Base-by-base conservation (phyloP, 805 yeast species). In the Huiozyma naganishii region DNA sequence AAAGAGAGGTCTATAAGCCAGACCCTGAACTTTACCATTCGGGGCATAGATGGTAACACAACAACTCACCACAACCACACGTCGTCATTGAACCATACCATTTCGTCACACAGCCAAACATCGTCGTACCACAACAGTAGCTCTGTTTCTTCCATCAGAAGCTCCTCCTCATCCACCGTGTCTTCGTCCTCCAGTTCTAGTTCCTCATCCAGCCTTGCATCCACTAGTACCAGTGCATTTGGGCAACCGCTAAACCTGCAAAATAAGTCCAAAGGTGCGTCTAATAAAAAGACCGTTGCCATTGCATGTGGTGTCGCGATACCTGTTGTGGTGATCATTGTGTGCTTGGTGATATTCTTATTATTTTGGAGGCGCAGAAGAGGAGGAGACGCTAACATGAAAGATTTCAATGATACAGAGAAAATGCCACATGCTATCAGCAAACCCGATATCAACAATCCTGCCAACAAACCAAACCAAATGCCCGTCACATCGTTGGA, bases 221-320 rank as follows among this genome's bases (percentile, higher is more conserved):
- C 63, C 0, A 37, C 64, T 4, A 37, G 68, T 12, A 29, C 65
- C 5, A 39, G 64, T 4, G 37, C 62, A 9, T 42, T 58, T 8
- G 39, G 60, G 13, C 11, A 17, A 13, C 37, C 46, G 11, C 27
- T 42, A 13, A 46, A 68, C 1, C 27, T 36, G 6, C 39, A 37
- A 30, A 40, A 41, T 27, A 44, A 38, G 36, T 23, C 46, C 8
- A 36, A 69, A 2, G 53, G 52, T n/a, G 64, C 42, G 0, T 44
- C 43, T 17, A 43, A 62, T 37, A 70, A 67, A 42, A 80, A 74
- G 50, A 73, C 75, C 2, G 68, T 85, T n/a, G 95, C 95, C 0
- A 83, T 90, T 57, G 95, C 89, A 1, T 73, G 89, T 47, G 97
- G 96, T 44, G 89, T 84, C n/a, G 85, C 82, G 1, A 72, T 92